Evolutionary conservation across 2,329 filamentous ascomycete species (phyloP).

Genomic region (Fusarium fujikuroi): DNA sequence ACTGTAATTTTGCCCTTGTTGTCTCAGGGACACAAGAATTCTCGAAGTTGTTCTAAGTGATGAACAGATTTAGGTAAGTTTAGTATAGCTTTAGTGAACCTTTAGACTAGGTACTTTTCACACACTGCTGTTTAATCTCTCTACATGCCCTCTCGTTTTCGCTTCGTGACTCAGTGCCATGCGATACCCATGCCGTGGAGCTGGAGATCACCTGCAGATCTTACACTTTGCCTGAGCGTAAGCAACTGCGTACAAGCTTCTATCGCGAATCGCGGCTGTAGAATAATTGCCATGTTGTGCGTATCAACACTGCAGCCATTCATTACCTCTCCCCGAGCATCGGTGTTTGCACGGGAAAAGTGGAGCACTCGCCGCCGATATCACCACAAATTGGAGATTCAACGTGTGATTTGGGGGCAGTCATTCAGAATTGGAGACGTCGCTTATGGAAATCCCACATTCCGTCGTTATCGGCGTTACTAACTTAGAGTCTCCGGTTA

Average conservation of each 20-base stretch:
- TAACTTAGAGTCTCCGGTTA: constrained; percentile 15
- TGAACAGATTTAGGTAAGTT: neutral
- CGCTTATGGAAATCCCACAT: neutral
- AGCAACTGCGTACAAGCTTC: constrained; percentile 18
- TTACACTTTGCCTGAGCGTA: constrained; percentile 18
- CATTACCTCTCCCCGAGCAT: neutral
- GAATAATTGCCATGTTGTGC: neutral
- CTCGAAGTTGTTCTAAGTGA: neutral
- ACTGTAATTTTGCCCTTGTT: neutral
- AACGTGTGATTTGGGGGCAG: neutral
- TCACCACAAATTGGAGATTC: neutral
- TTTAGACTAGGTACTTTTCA: neutral
- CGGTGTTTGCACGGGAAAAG: neutral
- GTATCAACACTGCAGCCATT: neutral
- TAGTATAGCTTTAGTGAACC: neutral
- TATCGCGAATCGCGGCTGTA: neutral
- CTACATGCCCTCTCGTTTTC: neutral
- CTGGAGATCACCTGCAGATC: constrained; percentile 31
- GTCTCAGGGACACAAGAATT: neutral
- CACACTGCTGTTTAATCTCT: neutral
- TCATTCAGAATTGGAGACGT: neutral
- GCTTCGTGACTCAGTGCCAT: neutral
- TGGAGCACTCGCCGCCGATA: neutral
- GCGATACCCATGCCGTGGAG: constrained; percentile 27
- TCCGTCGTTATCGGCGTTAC: neutral